These are phyloP conservation scores for Gilbertella persicaria DNA, from an alignment of 371 early-diverging fungal genomes.

Conservation along the genomic window DNA sequence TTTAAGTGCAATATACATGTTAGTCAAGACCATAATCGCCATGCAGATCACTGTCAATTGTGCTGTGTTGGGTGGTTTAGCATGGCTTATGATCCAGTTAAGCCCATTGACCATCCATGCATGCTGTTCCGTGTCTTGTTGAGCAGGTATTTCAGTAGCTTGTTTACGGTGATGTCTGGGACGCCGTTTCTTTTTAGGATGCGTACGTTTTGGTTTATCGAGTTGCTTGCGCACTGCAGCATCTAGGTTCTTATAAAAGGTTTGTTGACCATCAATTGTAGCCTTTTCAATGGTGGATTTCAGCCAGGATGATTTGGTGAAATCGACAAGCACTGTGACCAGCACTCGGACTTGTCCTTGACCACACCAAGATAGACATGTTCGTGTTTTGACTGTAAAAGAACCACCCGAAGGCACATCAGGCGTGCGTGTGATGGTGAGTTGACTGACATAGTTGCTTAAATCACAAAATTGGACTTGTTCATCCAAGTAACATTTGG, in stretches of 20 bases:
- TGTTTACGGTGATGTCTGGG: too few relatives aligned
- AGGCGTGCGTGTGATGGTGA: constrained; percentile 74
- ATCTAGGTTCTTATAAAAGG: constrained; percentile 57
- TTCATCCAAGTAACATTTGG: constrained; percentile 66
- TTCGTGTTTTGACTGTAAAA: constrained; percentile 74
- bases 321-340: constrained; percentile 71
- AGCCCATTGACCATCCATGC: constrained; percentile 11
- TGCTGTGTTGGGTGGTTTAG: constrained; percentile 14
- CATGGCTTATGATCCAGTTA: constrained; percentile 3
- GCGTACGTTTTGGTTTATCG: constrained; percentile 6
- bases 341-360: constrained; percentile 58
- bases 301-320: constrained; percentile 72
- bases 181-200: constrained; percentile 1
- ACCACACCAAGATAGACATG: constrained; percentile 80
- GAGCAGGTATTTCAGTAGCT: too few relatives aligned
- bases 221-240: constrained; percentile 13
- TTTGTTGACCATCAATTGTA: constrained; percentile 59
- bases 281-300: constrained; percentile 46
- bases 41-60: constrained; percentile 34
- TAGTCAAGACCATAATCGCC: constrained; percentile 30
- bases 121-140: constrained; percentile 6
- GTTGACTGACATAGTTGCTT: constrained; percentile 52
- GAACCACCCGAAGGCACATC: constrained; percentile 82
- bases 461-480: constrained; percentile 59
- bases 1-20: constrained; percentile 37